Conservation (phyloP, 2,329 filamentous ascomycete genomes). For the Paracorniculantispora psalliotae region DNA sequence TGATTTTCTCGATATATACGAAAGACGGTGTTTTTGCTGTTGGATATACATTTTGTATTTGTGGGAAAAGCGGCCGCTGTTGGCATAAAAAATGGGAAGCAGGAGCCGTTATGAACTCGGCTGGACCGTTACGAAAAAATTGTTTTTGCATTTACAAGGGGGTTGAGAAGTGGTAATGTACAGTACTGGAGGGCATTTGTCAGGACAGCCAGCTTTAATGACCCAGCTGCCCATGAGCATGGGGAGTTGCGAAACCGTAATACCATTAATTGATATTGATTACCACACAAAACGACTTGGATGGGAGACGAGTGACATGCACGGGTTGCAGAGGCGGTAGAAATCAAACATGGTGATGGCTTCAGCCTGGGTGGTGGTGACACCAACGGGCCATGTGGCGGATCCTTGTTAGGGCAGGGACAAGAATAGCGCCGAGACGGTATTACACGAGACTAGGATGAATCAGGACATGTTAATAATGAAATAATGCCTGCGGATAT, state of each 20-base stretch:
- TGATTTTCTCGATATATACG: not conserved
- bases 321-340: not conserved
- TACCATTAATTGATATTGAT: not conserved
- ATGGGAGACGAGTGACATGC: not conserved
- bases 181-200: not conserved
- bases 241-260: not conserved
- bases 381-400: not conserved
- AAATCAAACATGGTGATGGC: not conserved
- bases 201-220: not conserved
- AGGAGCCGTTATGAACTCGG: slow-evolving; percentile 13
- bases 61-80: not conserved
- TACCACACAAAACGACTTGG: not conserved
- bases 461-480: not conserved
- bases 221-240: not conserved
- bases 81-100: slow-evolving; percentile 2
- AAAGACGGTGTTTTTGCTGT: not conserved
- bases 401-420: not conserved
- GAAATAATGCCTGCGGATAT: not conserved
- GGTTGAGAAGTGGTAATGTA: not conserved
- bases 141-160: slow-evolving; percentile 2
- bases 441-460: not conserved
- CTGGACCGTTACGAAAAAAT: slow-evolving; percentile 8
- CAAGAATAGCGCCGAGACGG: not conserved
- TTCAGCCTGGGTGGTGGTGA: not conserved
- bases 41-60: slow-evolving; percentile 9